phyloP scores from a whole-genome alignment of 2,329 filamentous ascomycete genomes.

The Fusarium ambrosium region DNA sequence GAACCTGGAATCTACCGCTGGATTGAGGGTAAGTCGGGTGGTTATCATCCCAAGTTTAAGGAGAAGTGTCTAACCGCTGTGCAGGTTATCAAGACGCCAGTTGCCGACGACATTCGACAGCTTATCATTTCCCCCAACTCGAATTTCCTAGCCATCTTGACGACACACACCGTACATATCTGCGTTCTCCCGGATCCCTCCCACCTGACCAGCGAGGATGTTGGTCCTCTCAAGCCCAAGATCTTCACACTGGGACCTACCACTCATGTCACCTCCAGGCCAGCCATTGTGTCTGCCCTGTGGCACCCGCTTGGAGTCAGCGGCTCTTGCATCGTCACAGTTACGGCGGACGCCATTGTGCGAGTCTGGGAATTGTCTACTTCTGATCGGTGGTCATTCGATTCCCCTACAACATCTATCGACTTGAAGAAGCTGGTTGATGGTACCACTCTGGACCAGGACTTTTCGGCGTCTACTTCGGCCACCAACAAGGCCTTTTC shows the following conservation, averaged over 20 bases:
- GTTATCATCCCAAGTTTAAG: not conserved
- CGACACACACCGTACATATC: conserved; percentile 89
- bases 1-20: conserved; percentile 46
- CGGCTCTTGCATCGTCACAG: conserved; percentile 85
- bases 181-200: conserved; percentile 85
- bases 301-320: conserved; percentile 95
- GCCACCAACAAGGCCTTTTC: conserved; percentile 86
- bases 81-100: conserved; percentile 81
- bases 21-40: conserved; percentile 51
- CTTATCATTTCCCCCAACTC: conserved; percentile 86
- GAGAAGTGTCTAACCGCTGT: conserved; percentile 10
- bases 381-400: conserved; percentile 89
- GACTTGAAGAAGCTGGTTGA: conserved; percentile 92
- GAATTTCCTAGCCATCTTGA: conserved; percentile 87
- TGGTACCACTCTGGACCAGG: conserved; percentile 83
- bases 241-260: conserved; percentile 94
- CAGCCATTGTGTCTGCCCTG: conserved; percentile 82
- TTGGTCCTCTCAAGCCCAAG: conserved; percentile 80
- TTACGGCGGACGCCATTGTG: conserved; percentile 89
- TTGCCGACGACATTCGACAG: conserved; percentile 86
- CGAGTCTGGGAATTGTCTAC: conserved; percentile 90
- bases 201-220: conserved; percentile 78
- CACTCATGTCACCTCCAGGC: conserved; percentile 88
- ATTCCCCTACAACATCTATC: conserved; percentile 83
- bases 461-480: conserved; percentile 82